Base-by-base conservation (phyloP, 2,329 filamentous ascomycete genomes). In the Paecilomyces fulvus region DNA sequence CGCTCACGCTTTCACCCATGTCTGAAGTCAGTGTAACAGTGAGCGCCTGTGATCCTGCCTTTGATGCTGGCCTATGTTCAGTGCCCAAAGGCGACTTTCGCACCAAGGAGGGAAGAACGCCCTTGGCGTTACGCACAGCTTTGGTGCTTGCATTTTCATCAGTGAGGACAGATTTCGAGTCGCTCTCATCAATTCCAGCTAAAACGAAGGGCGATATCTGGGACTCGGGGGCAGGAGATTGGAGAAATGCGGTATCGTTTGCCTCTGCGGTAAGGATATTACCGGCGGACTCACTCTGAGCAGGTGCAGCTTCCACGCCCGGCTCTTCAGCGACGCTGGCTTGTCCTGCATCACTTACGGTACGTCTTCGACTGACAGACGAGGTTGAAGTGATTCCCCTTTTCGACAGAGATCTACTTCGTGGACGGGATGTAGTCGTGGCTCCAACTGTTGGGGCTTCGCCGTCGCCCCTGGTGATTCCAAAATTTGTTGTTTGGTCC, bases 381-480 rank as follows among this genome's bases (percentile, higher is more conserved):
- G 37, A 51, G 4, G 8, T 0, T 11, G 30, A 52, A 25, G 20
- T 5, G 7, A 6, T n/a, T n/a, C 23, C 17, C 17, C 25, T 52
- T n/a, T 43, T 43, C n/a, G 7, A 12, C 7, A 43, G 17, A 14
- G 50, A 52, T 20, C 17, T 30, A 33, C 17, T 30, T 21, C 28
- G 50, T n/a, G 21, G 30, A 3, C 25, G 50, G 30, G 28, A 52
- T 52, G 6, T 51, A 10, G 55, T 30, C 12, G 20, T 30, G n/a
- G 49, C 37, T 43, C 20, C 14, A n/a, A 20, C 37, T 17, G 37
- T 5, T 43, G 37, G 7, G 3, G 43, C 43, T 33, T 54, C 56
- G 25, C 65, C 67, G 30, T 63, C 62, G 12, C 65, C 64, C 31
- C 61, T 62, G 49, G 70, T 67, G 11, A 67, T 61, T 25, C 66